Evolutionary conservation across 495 filamentous ascomycete species (phyloP).

Genomic region (Lasiosphaeris hirsuta): DNA sequence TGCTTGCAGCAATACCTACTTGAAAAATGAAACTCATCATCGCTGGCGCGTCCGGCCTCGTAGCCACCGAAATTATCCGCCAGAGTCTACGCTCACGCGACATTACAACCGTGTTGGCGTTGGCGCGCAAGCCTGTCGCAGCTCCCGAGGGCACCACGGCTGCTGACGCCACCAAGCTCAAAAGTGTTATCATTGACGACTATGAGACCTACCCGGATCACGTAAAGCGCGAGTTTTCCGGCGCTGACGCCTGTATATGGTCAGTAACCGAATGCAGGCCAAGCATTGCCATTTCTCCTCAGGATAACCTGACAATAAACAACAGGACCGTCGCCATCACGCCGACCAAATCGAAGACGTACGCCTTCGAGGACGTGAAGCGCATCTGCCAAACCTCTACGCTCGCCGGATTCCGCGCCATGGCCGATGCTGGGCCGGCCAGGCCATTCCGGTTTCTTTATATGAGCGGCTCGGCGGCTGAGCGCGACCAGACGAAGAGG

Average conservation of each 20-base stretch:
- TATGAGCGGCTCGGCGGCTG: constrained; percentile 38
- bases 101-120: constrained; percentile 42
- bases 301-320: neutral
- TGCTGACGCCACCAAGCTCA: constrained; percentile 37
- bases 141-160: constrained; percentile 2
- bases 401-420: constrained; percentile 6
- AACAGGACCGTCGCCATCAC: constrained; percentile 44
- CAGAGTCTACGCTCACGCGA: constrained; percentile 37
- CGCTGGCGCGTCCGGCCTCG: constrained; percentile 47
- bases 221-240: constrained; percentile 38
- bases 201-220: constrained; percentile 43
- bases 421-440: constrained; percentile 10
- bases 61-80: constrained; percentile 47
- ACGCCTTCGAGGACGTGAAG: constrained; percentile 38
- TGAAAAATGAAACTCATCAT: constrained; percentile 52
- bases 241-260: constrained; percentile 55
- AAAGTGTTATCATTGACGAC: constrained; percentile 36
- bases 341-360: constrained; percentile 33
- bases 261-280: constrained; percentile 14
- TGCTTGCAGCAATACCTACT: neutral
- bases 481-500: constrained; percentile 38
- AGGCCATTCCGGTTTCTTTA: constrained; percentile 47
- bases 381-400: constrained; percentile 28
- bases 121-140: constrained; percentile 32
- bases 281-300: neutral